These are phyloP conservation scores for Dipteronia sinensis DNA, from an alignment of 345 rosid genomes.

Conservation along the genomic window DNA sequence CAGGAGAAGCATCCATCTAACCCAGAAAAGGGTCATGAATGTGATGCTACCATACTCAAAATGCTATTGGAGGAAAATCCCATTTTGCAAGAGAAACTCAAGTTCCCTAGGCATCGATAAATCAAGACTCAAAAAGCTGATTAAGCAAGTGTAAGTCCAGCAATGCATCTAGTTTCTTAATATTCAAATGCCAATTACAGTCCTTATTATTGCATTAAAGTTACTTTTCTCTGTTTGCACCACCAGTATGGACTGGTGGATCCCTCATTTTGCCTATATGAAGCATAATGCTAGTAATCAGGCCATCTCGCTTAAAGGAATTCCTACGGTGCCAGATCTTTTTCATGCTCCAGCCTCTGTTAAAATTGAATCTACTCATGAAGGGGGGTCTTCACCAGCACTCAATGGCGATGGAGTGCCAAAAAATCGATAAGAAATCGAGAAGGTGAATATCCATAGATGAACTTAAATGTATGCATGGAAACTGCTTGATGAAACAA, in stretches of 20 bases:
- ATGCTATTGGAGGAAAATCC: constrained; percentile 35
- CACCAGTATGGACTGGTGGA: constrained; percentile 41
- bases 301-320: constrained; percentile 24
- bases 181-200: neutral
- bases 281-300: constrained; percentile 1
- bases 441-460: neutral
- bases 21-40: constrained; percentile 16
- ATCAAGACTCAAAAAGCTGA: constrained; percentile 35
- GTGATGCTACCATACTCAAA: constrained; percentile 23
- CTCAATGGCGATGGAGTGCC: neutral
- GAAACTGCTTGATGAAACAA: neutral
- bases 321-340: constrained; percentile 38
- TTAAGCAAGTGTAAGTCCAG: constrained; percentile 33
- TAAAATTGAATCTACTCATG: constrained; percentile 13
- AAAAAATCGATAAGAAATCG: neutral
- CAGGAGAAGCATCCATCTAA: neutral
- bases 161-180: neutral
- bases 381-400: constrained; percentile 3
- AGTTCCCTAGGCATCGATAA: constrained; percentile 33
- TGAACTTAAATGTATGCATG: neutral
- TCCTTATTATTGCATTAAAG: neutral
- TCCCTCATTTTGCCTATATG: constrained; percentile 7
- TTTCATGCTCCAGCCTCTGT: constrained; percentile 21
- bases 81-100: constrained; percentile 34
- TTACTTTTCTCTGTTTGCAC: constrained; percentile 13